Percentiles rank a stretch among this genome's conserved stretches.
Conservation (phyloP, 2,329 filamentous ascomycete species). For the Aureobasidium sp. region DNA sequence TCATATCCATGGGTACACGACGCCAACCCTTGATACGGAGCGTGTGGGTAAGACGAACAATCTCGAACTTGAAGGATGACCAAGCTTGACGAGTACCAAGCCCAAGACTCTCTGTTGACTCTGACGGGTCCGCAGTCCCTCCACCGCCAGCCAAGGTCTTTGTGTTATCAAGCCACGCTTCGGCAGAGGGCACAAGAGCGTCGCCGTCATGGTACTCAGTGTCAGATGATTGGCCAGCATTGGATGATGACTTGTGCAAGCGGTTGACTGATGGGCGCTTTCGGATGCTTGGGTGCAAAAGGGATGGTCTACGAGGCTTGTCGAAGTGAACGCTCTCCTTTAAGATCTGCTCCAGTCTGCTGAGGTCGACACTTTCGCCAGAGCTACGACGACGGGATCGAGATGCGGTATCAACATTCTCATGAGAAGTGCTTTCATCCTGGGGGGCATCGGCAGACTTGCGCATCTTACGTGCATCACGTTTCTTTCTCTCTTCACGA, state of each 20-base stretch:
- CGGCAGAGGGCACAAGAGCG: constrained; percentile 73
- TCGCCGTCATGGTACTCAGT: constrained; percentile 82
- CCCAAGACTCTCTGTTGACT: constrained; percentile 44
- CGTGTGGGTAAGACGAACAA: constrained; percentile 82
- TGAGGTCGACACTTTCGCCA: constrained; percentile 65
- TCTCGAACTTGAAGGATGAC: constrained; percentile 85
- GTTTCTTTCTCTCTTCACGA: constrained; percentile 67
- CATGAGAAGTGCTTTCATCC: constrained; percentile 14
- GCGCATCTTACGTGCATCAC: constrained; percentile 46
- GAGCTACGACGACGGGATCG: constrained; percentile 32
- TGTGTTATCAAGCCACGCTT: constrained; percentile 80
- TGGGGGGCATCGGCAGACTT: constrained; percentile 31
- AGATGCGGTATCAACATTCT: constrained; percentile 1
- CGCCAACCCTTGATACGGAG: constrained; percentile 88
- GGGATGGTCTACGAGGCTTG: constrained; percentile 20
- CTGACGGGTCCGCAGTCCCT: constrained; percentile 33
- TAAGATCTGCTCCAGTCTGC: constrained; percentile 73
- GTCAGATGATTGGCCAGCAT: constrained; percentile 62
- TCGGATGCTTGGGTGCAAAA: constrained; percentile 21
- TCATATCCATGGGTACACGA: constrained; percentile 65
- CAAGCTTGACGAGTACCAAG: constrained; percentile 50
- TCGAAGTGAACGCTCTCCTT: constrained; percentile 55
- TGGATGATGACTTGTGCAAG: constrained; percentile 34
- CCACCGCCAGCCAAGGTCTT: constrained; percentile 75
- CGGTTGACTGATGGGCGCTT: constrained; percentile 24